phyloP scores from a whole-genome alignment of 345 rosid genomes.

The Gossypium rotundifolium region DNA sequence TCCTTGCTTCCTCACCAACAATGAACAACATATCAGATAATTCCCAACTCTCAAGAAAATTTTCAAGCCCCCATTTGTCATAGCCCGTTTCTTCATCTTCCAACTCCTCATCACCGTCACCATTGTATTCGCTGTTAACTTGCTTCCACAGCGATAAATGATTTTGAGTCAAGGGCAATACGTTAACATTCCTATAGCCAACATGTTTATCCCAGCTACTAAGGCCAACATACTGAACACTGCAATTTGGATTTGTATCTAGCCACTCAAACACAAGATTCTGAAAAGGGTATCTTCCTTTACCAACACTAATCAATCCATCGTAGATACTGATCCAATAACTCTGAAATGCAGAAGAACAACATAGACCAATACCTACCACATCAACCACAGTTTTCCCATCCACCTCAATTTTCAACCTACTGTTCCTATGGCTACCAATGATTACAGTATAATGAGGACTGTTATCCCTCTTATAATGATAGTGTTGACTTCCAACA shows the following conservation, averaged over 20 bases:
- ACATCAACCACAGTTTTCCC: slow-evolving; percentile 81
- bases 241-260: slow-evolving; percentile 77
- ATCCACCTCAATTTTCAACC: slow-evolving; percentile 86
- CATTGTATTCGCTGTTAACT: slow-evolving; percentile 52
- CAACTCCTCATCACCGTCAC: slow-evolving; percentile 44
- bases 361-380: slow-evolving; percentile 67
- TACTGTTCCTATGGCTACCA: slow-evolving; percentile 85
- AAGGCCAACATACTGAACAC: slow-evolving; percentile 73
- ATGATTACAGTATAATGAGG: slow-evolving; percentile 95
- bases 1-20: slow-evolving; percentile 59
- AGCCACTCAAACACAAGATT: slow-evolving; percentile 88
- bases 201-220: slow-evolving; percentile 99
- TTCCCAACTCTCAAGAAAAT: slow-evolving; percentile 82
- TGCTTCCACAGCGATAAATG: slow-evolving; percentile 84
- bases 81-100: slow-evolving; percentile 34
- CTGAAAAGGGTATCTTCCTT: slow-evolving; percentile 95
- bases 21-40: slow-evolving; percentile 62
- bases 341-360: slow-evolving; percentile 78
- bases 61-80: slow-evolving; percentile 77
- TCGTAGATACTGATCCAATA: slow-evolving; percentile 94
- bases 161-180: slow-evolving; percentile 72
- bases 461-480: slow-evolving; percentile 79
- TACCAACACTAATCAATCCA: slow-evolving; percentile 82
- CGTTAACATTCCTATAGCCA: slow-evolving; percentile 88
- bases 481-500: slow-evolving; percentile 88